phyloP scores from a whole-genome alignment of 2,329 filamentous ascomycete species.

The Hypoxylon sp. region DNA sequence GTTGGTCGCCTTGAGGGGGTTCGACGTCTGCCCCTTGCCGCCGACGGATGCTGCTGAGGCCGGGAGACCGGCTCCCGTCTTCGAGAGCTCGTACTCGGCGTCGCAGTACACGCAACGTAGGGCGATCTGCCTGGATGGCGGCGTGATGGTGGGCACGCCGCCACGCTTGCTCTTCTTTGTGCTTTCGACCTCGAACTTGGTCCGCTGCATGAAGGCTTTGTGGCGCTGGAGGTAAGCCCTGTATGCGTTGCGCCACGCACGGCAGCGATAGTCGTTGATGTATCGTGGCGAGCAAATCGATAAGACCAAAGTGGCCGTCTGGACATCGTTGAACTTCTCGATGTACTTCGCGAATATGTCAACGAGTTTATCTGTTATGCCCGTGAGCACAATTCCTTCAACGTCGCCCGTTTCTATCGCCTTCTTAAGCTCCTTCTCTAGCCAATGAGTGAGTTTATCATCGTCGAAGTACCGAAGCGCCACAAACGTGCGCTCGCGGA shows the following conservation, averaged over 20 bases:
- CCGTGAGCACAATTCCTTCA: constrained; percentile 83
- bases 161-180: constrained; percentile 77
- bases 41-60: constrained; percentile 5
- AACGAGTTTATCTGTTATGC: constrained; percentile 79
- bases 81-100: constrained; percentile 68
- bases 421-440: constrained; percentile 74
- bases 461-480: constrained; percentile 78
- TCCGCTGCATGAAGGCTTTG: constrained; percentile 80
- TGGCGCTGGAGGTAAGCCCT: constrained; percentile 80
- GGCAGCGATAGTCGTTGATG: constrained; percentile 82
- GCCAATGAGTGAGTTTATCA: constrained; percentile 75
- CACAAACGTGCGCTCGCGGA: constrained; percentile 81
- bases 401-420: constrained; percentile 78
- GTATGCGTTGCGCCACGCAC: constrained; percentile 80
- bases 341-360: constrained; percentile 84
- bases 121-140: constrained; percentile 77
- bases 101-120: constrained; percentile 85
- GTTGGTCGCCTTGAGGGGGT: constrained; percentile 71
- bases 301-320: constrained; percentile 82
- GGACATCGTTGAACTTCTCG: constrained; percentile 81
- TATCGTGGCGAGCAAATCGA: constrained; percentile 82
- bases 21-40: constrained; percentile 54
- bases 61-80: constrained; percentile 44
- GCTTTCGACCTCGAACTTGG: constrained; percentile 83
- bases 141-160: constrained; percentile 74